Evolutionary conservation across 202 grass and related monocot genomes (phyloP).

Genomic region (Tripidium arundinaceum): DNA sequence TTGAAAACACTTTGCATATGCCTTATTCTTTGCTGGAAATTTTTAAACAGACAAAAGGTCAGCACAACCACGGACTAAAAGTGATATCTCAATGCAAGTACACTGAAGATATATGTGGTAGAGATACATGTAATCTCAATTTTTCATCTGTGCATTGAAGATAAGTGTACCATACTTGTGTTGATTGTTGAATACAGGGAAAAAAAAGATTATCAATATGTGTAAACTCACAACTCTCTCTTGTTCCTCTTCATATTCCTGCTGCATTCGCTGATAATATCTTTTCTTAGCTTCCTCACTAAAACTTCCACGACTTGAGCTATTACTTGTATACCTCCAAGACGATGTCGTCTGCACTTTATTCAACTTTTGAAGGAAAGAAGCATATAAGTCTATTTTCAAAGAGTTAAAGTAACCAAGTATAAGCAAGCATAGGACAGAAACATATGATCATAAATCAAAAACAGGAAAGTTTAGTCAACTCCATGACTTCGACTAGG

Average conservation of each 20-base stretch:
- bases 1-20: slow-evolving; percentile 99
- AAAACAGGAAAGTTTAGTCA: background rate
- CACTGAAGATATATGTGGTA: background rate
- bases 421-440: background rate
- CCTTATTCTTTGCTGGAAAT: slow-evolving; percentile 82
- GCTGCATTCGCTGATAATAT: slow-evolving; percentile 87
- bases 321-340: slow-evolving; percentile 55
- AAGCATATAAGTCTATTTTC: slow-evolving; percentile 5
- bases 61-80: slow-evolving; percentile 15
- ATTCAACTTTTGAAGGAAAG: slow-evolving; percentile 51
- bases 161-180: background rate
- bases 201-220: slow-evolving; percentile 16
- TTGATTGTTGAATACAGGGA: background rate
- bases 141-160: background rate
- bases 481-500: too few relatives aligned
- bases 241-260: slow-evolving; percentile 94
- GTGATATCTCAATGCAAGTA: slow-evolving; percentile 16
- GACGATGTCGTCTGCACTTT: slow-evolving; percentile 61
- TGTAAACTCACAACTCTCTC: slow-evolving; percentile 90
- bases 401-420: background rate
- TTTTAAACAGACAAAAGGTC: slow-evolving; percentile 12
- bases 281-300: slow-evolving; percentile 80
- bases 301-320: slow-evolving; percentile 56
- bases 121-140: background rate
- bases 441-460: slow-evolving; percentile 7